Base-by-base conservation (phyloP, 768 basidiomycete genomes). In the Mycena latifolia region DNA sequence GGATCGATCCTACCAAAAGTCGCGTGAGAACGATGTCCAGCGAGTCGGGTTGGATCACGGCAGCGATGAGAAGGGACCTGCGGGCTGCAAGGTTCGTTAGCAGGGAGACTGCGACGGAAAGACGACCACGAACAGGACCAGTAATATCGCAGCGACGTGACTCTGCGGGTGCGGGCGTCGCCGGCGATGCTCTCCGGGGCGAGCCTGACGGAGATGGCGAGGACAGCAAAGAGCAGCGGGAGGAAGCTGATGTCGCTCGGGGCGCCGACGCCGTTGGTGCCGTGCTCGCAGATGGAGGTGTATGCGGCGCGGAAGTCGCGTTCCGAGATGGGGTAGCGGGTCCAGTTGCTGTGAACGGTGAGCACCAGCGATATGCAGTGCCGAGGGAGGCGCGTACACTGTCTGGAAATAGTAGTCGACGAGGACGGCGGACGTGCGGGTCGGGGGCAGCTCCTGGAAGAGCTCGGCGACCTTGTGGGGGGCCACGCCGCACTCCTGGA, bases 21-120 rank as follows among this genome's bases (percentile, higher is more conserved):
- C 95, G 89, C 24, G 94, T 93, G 11, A 96, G 81, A n/a, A 98
- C 94, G 58, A 97, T 88, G 74, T 98, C 95, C 55, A 98, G 75
- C 6, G 92, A 95, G 76, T 98, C 96, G 0, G 94, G 92, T 72
- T 97, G 95, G 43, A 98, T 93, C 2, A 96, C 96, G 29, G 94
- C 95, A 14, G 95, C 94, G 61, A 98, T 93, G 29, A 98, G 83
- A 52, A 98, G 84, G 12, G 93, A 93, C 47, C 95, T 85, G 55
- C 96, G 89, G 50, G 95, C 95, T 96, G 72, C 8, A 55, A 31
- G 35, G 45, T 54, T 12, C 25, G 61, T 65, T 67, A 59, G 71
- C 20, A 75, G 67, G 31, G 71, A 53, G 41, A 39, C 47, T 59
- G 28, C 9, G 18, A 35, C 37, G 53, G 31, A 20, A 52, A 50